Evolutionary conservation across 2,329 filamentous ascomycete genomes (phyloP), one percentile per base, ranked within the genome.

Genomic region (Alternaria alternata): DNA sequence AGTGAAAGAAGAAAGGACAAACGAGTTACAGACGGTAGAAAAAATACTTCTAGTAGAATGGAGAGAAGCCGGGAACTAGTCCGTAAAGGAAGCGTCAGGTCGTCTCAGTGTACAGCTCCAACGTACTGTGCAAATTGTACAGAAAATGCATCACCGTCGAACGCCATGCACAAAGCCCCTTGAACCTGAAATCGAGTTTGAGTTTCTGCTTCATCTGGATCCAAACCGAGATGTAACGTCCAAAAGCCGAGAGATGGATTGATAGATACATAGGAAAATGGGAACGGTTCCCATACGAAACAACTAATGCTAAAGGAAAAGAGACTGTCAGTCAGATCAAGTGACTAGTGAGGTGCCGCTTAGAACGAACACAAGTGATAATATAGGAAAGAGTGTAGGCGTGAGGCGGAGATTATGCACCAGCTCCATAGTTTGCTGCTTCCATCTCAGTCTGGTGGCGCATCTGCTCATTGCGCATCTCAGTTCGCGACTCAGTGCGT

Each of bases 211-310:
- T 70, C 59, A 67, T 55, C 43, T 60, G 66, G 56, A 74, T 63
- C 72, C 71, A 77, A 53, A 72, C 53, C 44, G 67, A 65, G 28
- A 72, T 55, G 65, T 63, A 66, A 62, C 56, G 62, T 51, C 72
- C 73, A 55, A 68, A 69, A 41, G 71, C 65, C 47, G 66, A 68
- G 59, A 74, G 54, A 58, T 65, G 67, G 61, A 75, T 43, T 54
- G 66, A 69, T 42, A 75, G 43, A 65, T 70, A 76, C 71, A 77
- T 69, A 76, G 72, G 73, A 75, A 67, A 76, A 24, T 58, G 61
- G 62, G 65, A 65, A 54, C 53, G 56, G 36, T 61, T 59, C 61
- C 62, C 58, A 34, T 46, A 52, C 57, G 55, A 54, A 36, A 63
- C 62, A 44, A 55, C 46, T 59, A 63, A 59, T 56, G 72, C 70